phyloP scores from a whole-genome alignment of 2,329 filamentous ascomycete species.

The Helminthosporium solani region DNA sequence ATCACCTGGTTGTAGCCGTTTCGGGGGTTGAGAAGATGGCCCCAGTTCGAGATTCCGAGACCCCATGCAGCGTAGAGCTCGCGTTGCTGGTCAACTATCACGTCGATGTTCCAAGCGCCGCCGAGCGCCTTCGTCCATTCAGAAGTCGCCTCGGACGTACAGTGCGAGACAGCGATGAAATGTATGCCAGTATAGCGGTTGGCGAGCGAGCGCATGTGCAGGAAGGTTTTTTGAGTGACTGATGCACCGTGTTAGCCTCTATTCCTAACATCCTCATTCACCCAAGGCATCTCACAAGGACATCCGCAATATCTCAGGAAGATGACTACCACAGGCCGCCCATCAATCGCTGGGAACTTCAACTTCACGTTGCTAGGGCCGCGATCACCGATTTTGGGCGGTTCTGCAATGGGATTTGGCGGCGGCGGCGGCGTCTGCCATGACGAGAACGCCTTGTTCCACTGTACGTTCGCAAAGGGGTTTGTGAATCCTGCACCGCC shows the following conservation, averaged over 20 bases:
- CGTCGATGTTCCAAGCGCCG: conserved; percentile 57
- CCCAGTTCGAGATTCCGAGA: conserved; percentile 49
- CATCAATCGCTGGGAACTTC: conserved; percentile 32
- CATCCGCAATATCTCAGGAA: conserved; percentile 40
- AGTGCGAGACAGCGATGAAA: conserved; percentile 62
- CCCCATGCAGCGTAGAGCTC: conserved; percentile 62
- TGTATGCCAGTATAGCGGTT: conserved; percentile 54
- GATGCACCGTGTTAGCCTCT: not conserved
- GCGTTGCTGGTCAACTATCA: conserved; percentile 59
- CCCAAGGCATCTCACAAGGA: conserved; percentile 33
- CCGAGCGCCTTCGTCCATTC: conserved; percentile 61
- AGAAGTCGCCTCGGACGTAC: conserved; percentile 56
- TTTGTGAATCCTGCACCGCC: conserved; percentile 25
- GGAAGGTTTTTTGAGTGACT: conserved; percentile 53
- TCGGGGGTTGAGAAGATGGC: conserved; percentile 35
- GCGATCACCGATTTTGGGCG: conserved; percentile 27
- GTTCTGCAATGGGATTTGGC: conserved; percentile 26
- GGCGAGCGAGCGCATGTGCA: conserved; percentile 56
- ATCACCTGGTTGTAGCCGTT: conserved; percentile 40
- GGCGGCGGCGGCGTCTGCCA: conserved; percentile 37
- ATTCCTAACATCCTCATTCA: not conserved
- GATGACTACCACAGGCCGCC: conserved; percentile 31
- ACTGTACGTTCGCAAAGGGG: conserved; percentile 41
- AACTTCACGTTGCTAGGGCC: conserved; percentile 33
- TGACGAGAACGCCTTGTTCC: conserved; percentile 36